Evolutionary conservation across 345 rosid genomes (phyloP).

Genomic region (Orychophragmus violaceus): DNA sequence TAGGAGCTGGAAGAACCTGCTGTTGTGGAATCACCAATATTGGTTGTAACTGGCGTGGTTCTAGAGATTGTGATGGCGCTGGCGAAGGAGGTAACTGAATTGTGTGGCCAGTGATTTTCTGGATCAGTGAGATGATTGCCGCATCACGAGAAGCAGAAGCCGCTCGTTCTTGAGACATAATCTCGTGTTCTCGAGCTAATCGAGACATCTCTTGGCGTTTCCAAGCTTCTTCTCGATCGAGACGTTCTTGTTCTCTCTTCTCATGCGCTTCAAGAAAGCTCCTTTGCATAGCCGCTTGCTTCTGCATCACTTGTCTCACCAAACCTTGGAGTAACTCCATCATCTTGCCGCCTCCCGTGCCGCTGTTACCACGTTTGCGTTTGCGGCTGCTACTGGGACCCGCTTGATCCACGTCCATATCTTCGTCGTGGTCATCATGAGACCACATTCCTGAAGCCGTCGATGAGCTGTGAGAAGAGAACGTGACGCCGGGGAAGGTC

Average conservation of each 20-base stretch:
- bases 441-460: constrained; percentile 54
- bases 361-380: constrained; percentile 45
- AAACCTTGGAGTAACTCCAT: constrained; percentile 63
- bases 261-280: constrained; percentile 72
- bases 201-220: constrained; percentile 68
- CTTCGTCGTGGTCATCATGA: constrained; percentile 36
- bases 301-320: constrained; percentile 68
- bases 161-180: constrained; percentile 63
- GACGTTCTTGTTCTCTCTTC: constrained; percentile 75
- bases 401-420: constrained; percentile 34
- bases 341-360: constrained; percentile 41
- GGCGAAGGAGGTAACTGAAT: constrained; percentile 48
- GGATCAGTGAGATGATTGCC: constrained; percentile 56
- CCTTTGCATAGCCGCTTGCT: constrained; percentile 73
- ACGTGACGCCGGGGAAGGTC: constrained; percentile 34
- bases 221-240: constrained; percentile 76
- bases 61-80: constrained; percentile 1
- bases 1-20: constrained; percentile 29
- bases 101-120: constrained; percentile 73
- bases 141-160: constrained; percentile 61
- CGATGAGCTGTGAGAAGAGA: constrained; percentile 61
- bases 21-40: constrained; percentile 50
- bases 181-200: constrained; percentile 59
- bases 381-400: constrained; percentile 63
- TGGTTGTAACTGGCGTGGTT: constrained; percentile 31